Evolutionary conservation across 1,139 yeast genomes (phyloP).

Genomic region (Saccharomyces hybrid): DNA sequence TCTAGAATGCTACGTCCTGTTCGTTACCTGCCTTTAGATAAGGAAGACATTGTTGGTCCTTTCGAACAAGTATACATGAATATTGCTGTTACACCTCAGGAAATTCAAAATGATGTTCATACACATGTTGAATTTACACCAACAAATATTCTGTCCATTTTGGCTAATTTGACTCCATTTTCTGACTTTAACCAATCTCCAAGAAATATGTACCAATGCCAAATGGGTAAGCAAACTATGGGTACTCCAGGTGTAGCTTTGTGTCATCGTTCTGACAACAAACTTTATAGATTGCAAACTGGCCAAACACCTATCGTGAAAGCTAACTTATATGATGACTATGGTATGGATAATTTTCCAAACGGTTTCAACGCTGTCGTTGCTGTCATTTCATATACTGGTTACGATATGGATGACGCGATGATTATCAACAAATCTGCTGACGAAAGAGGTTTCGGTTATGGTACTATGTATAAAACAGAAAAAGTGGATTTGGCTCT

Average conservation of each 20-base stretch:
- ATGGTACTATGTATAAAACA: constrained; percentile 92
- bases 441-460: constrained; percentile 96
- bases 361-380: constrained; percentile 98
- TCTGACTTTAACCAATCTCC: constrained; percentile 99
- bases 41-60: constrained; percentile 87
- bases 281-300: constrained; percentile 81
- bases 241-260: constrained; percentile 99
- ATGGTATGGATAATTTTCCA: constrained; percentile 97
- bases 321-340: constrained; percentile 87
- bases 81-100: constrained; percentile 90
- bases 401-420: constrained; percentile 99
- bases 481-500: constrained; percentile 80
- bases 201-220: constrained; percentile 99
- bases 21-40: constrained; percentile 76
- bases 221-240: constrained; percentile 99
- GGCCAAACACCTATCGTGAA: constrained; percentile 98
- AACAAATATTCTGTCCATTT: constrained; percentile 84
- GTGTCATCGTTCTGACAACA: constrained; percentile 89
- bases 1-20: constrained; percentile 97
- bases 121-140: constrained; percentile 92
- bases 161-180: constrained; percentile 95
- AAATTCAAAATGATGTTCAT: constrained; percentile 74
- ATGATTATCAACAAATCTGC: constrained; percentile 97
- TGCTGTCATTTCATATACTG: constrained; percentile 97
- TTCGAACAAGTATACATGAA: constrained; percentile 97